A percentile compares a stretch with the other conserved stretches of the same genome.
These are phyloP conservation scores for Cystobasidium pallidum DNA, from an alignment of 1,284 basidiomycete genomes.

Conservation along the genomic window DNA sequence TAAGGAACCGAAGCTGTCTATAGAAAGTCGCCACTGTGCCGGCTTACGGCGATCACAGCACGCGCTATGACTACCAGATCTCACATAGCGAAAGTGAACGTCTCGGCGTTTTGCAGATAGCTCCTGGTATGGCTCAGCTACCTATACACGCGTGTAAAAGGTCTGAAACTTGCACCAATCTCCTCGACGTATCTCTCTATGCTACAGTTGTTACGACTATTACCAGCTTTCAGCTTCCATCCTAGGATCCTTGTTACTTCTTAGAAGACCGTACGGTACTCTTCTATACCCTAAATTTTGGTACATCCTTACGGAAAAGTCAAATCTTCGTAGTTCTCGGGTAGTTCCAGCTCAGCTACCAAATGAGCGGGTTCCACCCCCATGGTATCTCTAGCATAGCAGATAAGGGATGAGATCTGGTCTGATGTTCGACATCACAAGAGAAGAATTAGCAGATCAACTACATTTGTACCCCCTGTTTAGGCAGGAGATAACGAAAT, in stretches of 20 bases:
- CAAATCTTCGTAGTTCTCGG: constrained; percentile 39
- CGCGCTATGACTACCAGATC: too few species aligned
- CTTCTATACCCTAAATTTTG: too few species aligned
- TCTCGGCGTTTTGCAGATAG: too few species aligned
- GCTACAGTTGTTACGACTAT: background rate
- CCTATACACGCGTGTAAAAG: too few species aligned
- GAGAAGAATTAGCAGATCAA: too few species aligned
- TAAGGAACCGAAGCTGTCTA: background rate
- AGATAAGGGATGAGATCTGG: constrained; percentile 33
- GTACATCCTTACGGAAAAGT: constrained; percentile 1
- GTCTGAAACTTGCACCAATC: too few species aligned
- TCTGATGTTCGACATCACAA: constrained; percentile 10
- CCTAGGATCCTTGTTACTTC: background rate
- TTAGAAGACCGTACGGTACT: too few species aligned
- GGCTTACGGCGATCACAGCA: background rate
- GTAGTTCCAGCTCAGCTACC: constrained; percentile 30
- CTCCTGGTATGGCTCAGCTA: too few species aligned
- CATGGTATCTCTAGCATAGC: constrained; percentile 23
- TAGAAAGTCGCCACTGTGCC: background rate
- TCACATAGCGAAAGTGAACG: too few species aligned
- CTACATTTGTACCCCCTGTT: too few species aligned
- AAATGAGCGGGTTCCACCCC: constrained; percentile 20
- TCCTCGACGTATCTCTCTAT: too few species aligned
- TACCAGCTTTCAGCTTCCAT: background rate
- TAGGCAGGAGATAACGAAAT: background rate